Conservation (phyloP, 2,329 filamentous ascomycete genomes). For the Dactylellina cionopaga region DNA sequence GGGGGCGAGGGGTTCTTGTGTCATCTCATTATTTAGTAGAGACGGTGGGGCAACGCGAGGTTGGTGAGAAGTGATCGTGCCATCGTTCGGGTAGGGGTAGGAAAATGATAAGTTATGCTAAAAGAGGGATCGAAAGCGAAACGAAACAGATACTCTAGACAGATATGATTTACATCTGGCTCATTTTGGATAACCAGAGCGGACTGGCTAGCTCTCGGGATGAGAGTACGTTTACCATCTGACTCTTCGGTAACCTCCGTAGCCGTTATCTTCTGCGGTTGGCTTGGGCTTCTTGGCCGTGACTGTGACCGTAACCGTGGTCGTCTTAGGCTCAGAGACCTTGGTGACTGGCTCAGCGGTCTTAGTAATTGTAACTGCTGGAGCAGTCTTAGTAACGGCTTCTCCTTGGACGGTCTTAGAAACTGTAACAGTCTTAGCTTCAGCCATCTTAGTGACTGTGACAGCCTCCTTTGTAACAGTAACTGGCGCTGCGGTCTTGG, state of each 20-base stretch:
- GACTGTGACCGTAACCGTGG: background rate
- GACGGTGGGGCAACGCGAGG: conserved; percentile 23
- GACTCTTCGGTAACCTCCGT: conserved; percentile 15
- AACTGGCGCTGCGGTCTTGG: conserved; percentile 4
- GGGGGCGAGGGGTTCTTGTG: too few relatives aligned
- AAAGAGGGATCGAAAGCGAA: background rate
- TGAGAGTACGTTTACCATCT: background rate
- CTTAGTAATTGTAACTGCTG: too few relatives aligned
- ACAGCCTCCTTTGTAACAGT: background rate
- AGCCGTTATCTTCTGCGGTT: background rate
- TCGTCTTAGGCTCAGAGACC: background rate
- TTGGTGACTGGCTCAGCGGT: too few relatives aligned
- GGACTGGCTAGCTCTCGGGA: background rate
- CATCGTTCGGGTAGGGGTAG: background rate
- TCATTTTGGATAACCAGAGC: background rate
- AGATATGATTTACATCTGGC: background rate
- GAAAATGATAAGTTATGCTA: conserved; percentile 3
- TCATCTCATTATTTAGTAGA: conserved; percentile 23
- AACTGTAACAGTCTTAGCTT: background rate
- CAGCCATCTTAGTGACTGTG: background rate
- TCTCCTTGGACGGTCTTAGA: background rate
- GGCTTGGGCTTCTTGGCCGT: background rate
- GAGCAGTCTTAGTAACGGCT: background rate
- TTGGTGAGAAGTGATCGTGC: background rate
- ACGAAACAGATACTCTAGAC: background rate